phyloP scores from a whole-genome alignment of 116 monocot species.

The Trichopus zeylanicus region DNA sequence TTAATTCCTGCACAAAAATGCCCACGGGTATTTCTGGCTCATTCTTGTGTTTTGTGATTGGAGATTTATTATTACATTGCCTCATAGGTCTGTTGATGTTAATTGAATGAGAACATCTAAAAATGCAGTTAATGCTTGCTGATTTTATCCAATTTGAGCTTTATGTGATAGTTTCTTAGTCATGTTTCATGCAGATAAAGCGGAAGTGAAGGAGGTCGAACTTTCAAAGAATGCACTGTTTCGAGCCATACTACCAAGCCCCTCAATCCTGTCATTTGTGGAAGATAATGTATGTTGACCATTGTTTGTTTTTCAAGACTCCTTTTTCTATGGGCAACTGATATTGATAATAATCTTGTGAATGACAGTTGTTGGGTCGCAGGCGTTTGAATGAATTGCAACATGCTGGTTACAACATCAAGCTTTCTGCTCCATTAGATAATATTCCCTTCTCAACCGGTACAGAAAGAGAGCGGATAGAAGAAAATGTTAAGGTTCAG shows the following conservation, averaged over 20 bases:
- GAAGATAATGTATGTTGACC: slow-evolving; percentile 77
- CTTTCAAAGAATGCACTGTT: slow-evolving; percentile 85
- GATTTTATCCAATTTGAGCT: neutral
- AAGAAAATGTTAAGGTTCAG: slow-evolving; percentile 65
- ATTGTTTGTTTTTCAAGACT: neutral
- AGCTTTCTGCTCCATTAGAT: slow-evolving; percentile 89
- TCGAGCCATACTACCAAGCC: slow-evolving; percentile 85
- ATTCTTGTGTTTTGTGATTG: neutral
- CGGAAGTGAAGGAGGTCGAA: slow-evolving; percentile 45
- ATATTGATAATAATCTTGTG: slow-evolving; percentile 7
- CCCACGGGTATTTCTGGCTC: neutral
- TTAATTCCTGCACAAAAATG: too few relatives aligned
- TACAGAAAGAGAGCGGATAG: slow-evolving; percentile 71
- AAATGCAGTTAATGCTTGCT: neutral
- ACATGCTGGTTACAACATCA: slow-evolving; percentile 76
- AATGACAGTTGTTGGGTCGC: slow-evolving; percentile 75
- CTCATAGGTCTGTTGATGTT: neutral
- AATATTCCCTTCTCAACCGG: slow-evolving; percentile 74
- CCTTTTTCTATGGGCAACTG: neutral
- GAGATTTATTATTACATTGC: neutral
- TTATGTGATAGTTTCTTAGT: slow-evolving; percentile 6
- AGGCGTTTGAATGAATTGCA: slow-evolving; percentile 74
- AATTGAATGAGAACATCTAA: neutral
- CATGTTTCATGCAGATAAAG: slow-evolving; percentile 27
- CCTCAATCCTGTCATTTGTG: slow-evolving; percentile 84